Conservation (phyloP, 1,139 yeast genomes). For the Neolecta irregularis region DNA sequence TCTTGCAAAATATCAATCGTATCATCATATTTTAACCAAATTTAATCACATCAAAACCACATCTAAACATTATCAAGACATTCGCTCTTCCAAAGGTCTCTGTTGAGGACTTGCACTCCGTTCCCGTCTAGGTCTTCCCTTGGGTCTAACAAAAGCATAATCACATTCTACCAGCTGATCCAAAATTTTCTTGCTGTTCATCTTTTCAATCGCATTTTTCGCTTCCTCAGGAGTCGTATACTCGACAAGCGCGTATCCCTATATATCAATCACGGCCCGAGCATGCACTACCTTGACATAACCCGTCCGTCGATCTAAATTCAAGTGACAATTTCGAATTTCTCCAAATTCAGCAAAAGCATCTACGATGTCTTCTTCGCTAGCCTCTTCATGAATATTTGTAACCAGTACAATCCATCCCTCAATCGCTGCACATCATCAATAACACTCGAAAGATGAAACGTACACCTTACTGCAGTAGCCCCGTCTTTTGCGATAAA, state of each 20-base stretch:
- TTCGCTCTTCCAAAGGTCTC: no score
- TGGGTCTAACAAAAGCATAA: slow-evolving; percentile 27
- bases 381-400: slow-evolving; percentile 32
- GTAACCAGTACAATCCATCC: slow-evolving; percentile 32
- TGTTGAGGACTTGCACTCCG: no score
- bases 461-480: no score
- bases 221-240: slow-evolving; percentile 26
- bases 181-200: slow-evolving; percentile 24
- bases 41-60: no score
- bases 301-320: slow-evolving; percentile 32
- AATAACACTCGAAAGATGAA: no score
- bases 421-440: slow-evolving; percentile 31
- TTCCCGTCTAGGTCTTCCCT: no score
- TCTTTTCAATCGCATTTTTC: slow-evolving; percentile 23
- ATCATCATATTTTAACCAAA: no score
- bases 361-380: slow-evolving; percentile 32
- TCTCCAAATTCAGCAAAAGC: slow-evolving; percentile 30
- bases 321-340: slow-evolving; percentile 28
- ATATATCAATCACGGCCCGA: background rate
- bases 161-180: slow-evolving; percentile 25
- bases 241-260: slow-evolving; percentile 32
- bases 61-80: no score
- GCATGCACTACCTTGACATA: slow-evolving; percentile 23
- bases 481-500: no score
- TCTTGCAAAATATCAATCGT: no score